Conservation (phyloP, 2,329 filamentous ascomycete genomes). For the Pseudocercospora crystallina region DNA sequence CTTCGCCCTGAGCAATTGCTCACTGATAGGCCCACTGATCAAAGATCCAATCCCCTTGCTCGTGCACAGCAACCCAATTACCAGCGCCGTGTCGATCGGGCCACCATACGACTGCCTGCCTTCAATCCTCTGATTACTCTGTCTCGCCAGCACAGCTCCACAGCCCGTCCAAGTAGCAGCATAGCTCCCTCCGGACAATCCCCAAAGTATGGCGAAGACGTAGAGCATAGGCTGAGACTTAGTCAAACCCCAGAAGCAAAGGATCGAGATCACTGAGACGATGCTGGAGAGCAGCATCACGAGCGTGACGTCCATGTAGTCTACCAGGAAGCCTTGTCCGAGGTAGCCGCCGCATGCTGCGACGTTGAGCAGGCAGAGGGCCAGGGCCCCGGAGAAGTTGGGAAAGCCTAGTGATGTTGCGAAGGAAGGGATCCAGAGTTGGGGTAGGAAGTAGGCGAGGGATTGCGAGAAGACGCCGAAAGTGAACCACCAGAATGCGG, state of each 20-base stretch:
- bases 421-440: constrained; percentile 44
- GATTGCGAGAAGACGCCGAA: constrained; percentile 42
- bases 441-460: constrained; percentile 46
- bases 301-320: constrained; percentile 41
- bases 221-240: constrained; percentile 44
- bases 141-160: not conserved
- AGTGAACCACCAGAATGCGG: constrained; percentile 45
- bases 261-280: constrained; percentile 37
- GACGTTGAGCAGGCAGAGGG: constrained; percentile 41
- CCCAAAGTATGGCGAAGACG: constrained; percentile 44
- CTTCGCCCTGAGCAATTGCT: constrained; percentile 23
- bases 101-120: not conserved
- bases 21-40: constrained; percentile 52
- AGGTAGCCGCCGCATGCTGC: constrained; percentile 39
- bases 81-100: constrained; percentile 31
- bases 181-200: constrained; percentile 42
- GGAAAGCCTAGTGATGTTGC: constrained; percentile 39
- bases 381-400: constrained; percentile 37
- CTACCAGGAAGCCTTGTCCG: constrained; percentile 40
- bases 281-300: constrained; percentile 40
- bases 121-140: constrained; percentile 2
- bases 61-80: constrained; percentile 48
- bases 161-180: constrained; percentile 36
- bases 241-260: constrained; percentile 48
- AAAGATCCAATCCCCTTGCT: constrained; percentile 53